Evolutionary conservation across 441 rosid genomes (phyloP).

Genomic region (Syzygium syzygioides): DNA sequence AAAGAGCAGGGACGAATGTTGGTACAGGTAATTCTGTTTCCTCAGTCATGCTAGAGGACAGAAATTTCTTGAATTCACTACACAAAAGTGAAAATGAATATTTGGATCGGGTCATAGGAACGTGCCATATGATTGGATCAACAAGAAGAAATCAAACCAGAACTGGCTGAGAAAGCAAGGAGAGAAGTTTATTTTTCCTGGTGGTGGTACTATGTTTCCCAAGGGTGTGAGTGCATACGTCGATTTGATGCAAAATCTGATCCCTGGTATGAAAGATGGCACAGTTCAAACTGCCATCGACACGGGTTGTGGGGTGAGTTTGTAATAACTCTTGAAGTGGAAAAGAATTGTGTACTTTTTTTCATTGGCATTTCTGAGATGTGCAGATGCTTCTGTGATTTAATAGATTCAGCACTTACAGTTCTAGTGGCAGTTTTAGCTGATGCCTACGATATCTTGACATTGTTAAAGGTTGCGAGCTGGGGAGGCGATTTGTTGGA

Average conservation of each 20-base stretch:
- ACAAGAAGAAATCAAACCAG: slow-evolving; percentile 15
- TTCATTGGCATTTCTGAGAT: not conserved
- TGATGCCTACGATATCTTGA: not conserved
- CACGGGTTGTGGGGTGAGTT: slow-evolving; percentile 16
- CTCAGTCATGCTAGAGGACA: not conserved
- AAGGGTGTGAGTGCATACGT: slow-evolving; percentile 13
- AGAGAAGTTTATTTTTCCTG: slow-evolving; percentile 15
- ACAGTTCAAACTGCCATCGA: slow-evolving; percentile 15
- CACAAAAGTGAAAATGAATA: not conserved
- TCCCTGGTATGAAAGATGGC: slow-evolving; percentile 16
- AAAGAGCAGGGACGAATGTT: slow-evolving; percentile 15
- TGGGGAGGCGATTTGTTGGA: slow-evolving; percentile 20
- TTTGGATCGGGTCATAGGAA: not conserved
- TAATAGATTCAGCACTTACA: not conserved
- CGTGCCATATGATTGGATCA: slow-evolving; percentile 20
- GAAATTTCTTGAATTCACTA: not conserved
- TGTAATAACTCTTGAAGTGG: not conserved
- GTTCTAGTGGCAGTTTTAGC: not conserved
- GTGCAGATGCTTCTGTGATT: not conserved
- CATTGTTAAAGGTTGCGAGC: slow-evolving; percentile 13
- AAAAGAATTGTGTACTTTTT: not conserved
- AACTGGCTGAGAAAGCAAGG: slow-evolving; percentile 18
- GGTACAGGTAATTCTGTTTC: slow-evolving; percentile 13
- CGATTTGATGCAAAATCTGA: slow-evolving; percentile 11
- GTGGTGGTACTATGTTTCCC: slow-evolving; percentile 20